Conservation (phyloP, 495 filamentous ascomycete species). For the Ascobolus immersus region DNA sequence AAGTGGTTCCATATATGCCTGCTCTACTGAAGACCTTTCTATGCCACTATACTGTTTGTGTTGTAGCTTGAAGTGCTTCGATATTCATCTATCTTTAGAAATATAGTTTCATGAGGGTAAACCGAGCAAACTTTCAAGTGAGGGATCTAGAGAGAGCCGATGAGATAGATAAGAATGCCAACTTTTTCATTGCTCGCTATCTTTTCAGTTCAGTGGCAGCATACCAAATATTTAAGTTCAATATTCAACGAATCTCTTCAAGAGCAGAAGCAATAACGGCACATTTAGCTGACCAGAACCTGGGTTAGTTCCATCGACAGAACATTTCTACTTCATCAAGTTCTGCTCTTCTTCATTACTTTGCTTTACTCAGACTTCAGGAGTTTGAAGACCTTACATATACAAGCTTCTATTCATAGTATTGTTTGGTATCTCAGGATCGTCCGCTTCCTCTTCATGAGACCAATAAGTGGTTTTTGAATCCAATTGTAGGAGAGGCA, state of each 20-base stretch:
- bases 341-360: constrained; percentile 3
- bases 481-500: background rate
- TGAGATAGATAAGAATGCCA: too few relatives aligned
- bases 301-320: constrained; percentile 1
- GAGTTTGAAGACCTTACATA: constrained; percentile 2
- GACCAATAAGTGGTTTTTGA: background rate
- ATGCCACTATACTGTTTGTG: constrained; percentile 8
- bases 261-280: constrained; percentile 1
- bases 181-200: constrained; percentile 8
- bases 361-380: background rate
- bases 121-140: background rate
- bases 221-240: constrained; percentile 4
- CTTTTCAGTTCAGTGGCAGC: constrained; percentile 2
- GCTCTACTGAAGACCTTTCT: constrained; percentile 1
- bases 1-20: constrained; percentile 6
- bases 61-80: constrained; percentile 7
- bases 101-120: constrained; percentile 8
- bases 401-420: constrained; percentile 1
- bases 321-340: background rate
- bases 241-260: constrained; percentile 2
- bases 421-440: background rate
- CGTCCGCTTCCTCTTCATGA: too few relatives aligned
- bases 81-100: constrained; percentile 8
- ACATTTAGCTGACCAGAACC: constrained; percentile 2
- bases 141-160: too few relatives aligned